Percentiles rank a stretch among this genome's conserved stretches.
Evolutionary conservation across 1,284 basidiomycete species (phyloP).

Genomic region (Puccinia coronata): DNA sequence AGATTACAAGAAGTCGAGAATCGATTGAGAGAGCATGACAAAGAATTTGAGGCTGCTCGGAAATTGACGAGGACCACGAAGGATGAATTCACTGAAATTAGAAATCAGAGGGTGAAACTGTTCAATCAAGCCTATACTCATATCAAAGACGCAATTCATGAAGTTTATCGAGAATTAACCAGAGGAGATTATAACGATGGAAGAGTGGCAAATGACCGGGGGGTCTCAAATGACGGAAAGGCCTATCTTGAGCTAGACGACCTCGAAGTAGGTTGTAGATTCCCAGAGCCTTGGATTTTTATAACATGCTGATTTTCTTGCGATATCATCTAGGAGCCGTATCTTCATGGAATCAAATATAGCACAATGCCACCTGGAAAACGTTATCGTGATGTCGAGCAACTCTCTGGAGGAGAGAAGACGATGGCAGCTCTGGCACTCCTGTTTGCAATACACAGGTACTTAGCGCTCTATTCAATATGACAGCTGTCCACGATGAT

Average conservation of each 20-base stretch:
- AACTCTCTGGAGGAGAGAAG: constrained; percentile 96
- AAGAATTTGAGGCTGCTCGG: constrained; percentile 64
- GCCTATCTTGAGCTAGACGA: constrained; percentile 96
- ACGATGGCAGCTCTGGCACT: constrained; percentile 95
- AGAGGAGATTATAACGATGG: constrained; percentile 90
- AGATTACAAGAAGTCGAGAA: constrained; percentile 89
- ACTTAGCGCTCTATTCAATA: background rate
- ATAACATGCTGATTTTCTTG: background rate
- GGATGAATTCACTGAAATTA: constrained; percentile 86
- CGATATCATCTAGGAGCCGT: constrained; percentile 75
- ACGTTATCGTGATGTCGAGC: constrained; percentile 98
- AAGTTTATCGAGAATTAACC: constrained; percentile 96
- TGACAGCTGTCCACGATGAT: background rate
- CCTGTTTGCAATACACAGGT: constrained; percentile 90
- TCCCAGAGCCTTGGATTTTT: background rate
- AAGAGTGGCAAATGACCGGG: constrained; percentile 65
- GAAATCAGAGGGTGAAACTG: constrained; percentile 76
- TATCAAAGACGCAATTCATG: constrained; percentile 89
- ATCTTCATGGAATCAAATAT: constrained; percentile 91
- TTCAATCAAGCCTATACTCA: constrained; percentile 97
- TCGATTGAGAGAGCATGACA: constrained; percentile 64
- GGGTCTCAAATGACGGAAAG: constrained; percentile 33
- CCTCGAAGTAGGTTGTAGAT: constrained; percentile 68
- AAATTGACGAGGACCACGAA: constrained; percentile 83
- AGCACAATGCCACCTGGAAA: constrained; percentile 99